Evolutionary conservation across 805 yeast genomes (phyloP), one percentile per base, ranked within the genome.

Genomic region (Saccharomyces jurei): DNA sequence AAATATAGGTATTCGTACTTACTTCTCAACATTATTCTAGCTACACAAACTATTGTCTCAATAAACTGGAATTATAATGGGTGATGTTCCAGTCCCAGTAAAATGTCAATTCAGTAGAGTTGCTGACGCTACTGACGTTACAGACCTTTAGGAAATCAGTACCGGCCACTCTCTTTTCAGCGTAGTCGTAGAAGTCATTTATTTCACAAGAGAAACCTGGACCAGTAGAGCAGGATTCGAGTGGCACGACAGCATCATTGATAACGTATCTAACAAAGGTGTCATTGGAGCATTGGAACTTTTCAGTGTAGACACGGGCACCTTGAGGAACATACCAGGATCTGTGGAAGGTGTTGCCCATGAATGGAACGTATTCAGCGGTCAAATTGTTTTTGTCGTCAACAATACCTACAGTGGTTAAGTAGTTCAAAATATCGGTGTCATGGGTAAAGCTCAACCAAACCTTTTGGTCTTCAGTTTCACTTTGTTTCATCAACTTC

Each of bases 401-500:
- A 31, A 68, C 66, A 28, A 87, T 66, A 6, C 89, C 90, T 50
- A 86, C 70, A 2, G 92, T 87, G 30, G 87, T 73, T 61, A 84
- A 71, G 60, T 77, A 82, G 46, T 83, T 73, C 58, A 82, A 74
- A 47, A 87, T 69, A 58, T 84, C 36, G 36, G 36, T 31, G 6
- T 31, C 11, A 58, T 58, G 2, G 60, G 88, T 76, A 73, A 87
- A 84, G 59, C 82, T 85, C 60, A 86, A 74, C 75, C 84, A 84
- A 50, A 86, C 73, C 54, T 79, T 77, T 65, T 68, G 80, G 55
- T 73, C 77, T 60, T 81, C 84, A 55, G 77, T 78, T 8, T 66
- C 63, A 41, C 79, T 79, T 52, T 78, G 76, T 56, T 74, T 68
- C 58, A 83, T 71, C 55, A 78, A 73, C 14, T 75, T 70, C 57